phyloP scores from a whole-genome alignment of 495 filamentous ascomycete species.

The Astrocystis sublimbata region DNA sequence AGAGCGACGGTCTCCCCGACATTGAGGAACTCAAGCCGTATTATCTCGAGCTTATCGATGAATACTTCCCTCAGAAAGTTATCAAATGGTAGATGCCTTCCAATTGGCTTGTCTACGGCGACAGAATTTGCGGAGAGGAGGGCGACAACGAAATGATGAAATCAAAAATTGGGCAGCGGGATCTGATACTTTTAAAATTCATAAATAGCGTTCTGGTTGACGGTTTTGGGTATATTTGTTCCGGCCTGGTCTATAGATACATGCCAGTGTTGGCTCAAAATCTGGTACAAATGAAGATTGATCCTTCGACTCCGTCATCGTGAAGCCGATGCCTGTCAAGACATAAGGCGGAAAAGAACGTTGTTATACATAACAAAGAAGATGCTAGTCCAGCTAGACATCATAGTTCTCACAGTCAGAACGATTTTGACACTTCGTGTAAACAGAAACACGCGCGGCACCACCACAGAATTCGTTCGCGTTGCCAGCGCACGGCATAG shows the following conservation, averaged over 20 bases:
- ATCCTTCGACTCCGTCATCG: neutral
- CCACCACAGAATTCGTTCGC: conserved; percentile 32
- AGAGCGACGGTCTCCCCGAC: conserved; percentile 77
- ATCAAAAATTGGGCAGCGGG: neutral
- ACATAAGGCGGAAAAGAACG: neutral
- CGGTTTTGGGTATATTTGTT: neutral
- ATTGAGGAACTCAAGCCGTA: conserved; percentile 79
- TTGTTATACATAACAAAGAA: neutral
- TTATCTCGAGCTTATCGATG: conserved; percentile 80
- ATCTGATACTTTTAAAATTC: neutral
- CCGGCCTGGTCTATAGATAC: neutral
- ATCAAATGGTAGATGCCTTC: conserved; percentile 67
- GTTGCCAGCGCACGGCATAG: conserved; percentile 33
- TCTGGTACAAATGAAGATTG: neutral
- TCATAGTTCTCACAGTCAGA: conserved; percentile 6
- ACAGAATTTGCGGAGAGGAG: neutral
- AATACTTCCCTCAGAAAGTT: conserved; percentile 76
- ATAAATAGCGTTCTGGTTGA: neutral
- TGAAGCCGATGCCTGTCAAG: neutral
- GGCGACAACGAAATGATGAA: conserved; percentile 1
- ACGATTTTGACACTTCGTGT: conserved; percentile 9
- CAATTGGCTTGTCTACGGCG: neutral
- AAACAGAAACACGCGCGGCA: conserved; percentile 22
- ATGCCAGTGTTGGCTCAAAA: neutral
- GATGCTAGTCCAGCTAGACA: neutral